Base-by-base conservation (phyloP, 805 yeast species). In the Lipomyces orientalis region DNA sequence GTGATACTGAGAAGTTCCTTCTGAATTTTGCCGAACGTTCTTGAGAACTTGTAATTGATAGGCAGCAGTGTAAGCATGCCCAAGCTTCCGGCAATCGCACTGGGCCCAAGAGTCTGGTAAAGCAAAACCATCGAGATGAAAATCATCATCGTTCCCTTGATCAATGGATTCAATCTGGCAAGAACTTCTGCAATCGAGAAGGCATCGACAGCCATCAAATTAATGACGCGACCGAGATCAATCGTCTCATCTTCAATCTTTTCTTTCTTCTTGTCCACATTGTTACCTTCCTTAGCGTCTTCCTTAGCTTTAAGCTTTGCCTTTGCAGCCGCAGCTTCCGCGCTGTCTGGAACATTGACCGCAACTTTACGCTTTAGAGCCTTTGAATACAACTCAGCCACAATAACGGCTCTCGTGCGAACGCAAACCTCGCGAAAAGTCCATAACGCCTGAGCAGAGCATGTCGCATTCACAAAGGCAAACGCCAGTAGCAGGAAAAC, bases 141-240 rank as follows among this genome's bases (percentile, higher is more conserved):
- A 34, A 93, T 85, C 89, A 90, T 89, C 54, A 90, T 79, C n/a
- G 88, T 74, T 0, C 97, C 88, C 67, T 89, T 87, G 22, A 90
- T 89, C 76, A 93, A 88, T 72, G 86, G 90, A 78, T 94, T 97
- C 68, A 94, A 79, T 75, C 95, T 93, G 49, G 96, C 97, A 80
- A 96, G 89, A 64, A 94, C 87, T 81, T 95, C 98, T 46, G 97
- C 89, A 43, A 95, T 93, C 78, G 93, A 93, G 81, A 91, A 93
- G 4, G 99, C 95, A 81, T 95, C 99, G 58, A 95, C 95, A 43
- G 98, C 86, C 82, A 94, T 93, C 73, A 94, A 83, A 76, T 95
- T 95, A 76, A 95, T 94, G 70, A 95, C 91, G 14, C 97, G 93
- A 72, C 99, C 99, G 61, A 92, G 78, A 76, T 93, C 95, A 60